Conservation (phyloP, 2,329 filamentous ascomycete genomes). For the Aspergillus brasiliensis region DNA sequence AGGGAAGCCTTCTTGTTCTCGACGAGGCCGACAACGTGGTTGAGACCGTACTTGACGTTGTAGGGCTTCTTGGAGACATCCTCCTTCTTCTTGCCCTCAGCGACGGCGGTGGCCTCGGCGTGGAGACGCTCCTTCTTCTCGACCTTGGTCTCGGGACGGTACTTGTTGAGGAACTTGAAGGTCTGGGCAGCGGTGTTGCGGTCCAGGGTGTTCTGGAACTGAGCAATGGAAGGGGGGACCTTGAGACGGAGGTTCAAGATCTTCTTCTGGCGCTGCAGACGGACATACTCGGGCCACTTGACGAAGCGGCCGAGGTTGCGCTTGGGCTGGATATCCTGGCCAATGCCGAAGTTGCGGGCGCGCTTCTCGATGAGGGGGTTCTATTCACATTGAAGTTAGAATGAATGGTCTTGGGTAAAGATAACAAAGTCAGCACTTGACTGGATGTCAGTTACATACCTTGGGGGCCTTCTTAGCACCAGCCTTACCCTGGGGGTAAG, state of each 20-base stretch:
- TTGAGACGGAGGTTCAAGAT: conserved; percentile 98
- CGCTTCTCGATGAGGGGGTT: conserved; percentile 99
- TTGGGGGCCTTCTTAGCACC: conserved; percentile 90
- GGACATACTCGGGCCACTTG: conserved; percentile 99
- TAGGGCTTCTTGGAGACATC: conserved; percentile 99
- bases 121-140: conserved; percentile 99
- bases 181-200: conserved; percentile 94
- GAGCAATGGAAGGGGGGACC: conserved; percentile 93
- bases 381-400: too few relatives aligned
- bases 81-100: conserved; percentile 99
- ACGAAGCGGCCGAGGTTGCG: conserved; percentile 98
- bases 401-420: too few relatives aligned
- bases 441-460: conserved; percentile 62
- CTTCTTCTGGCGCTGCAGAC: conserved; percentile 92
- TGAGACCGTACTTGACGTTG: conserved; percentile 98
- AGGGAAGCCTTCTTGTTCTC: conserved; percentile 99
- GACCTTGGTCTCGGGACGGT: conserved; percentile 97
- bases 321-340: conserved; percentile 96
- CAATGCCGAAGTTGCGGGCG: conserved; percentile 95
- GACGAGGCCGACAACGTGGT: conserved; percentile 96
- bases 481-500: conserved; percentile 94
- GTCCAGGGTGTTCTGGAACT: conserved; percentile 97
- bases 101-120: conserved; percentile 96
- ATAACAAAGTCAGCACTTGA: conserved; percentile 21
- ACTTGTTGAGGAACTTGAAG: conserved; percentile 99